Percentiles rank a stretch among this genome's conserved stretches.
Evolutionary conservation across 2,329 filamentous ascomycete species (phyloP).

Genomic region (Ustulina deusta): DNA sequence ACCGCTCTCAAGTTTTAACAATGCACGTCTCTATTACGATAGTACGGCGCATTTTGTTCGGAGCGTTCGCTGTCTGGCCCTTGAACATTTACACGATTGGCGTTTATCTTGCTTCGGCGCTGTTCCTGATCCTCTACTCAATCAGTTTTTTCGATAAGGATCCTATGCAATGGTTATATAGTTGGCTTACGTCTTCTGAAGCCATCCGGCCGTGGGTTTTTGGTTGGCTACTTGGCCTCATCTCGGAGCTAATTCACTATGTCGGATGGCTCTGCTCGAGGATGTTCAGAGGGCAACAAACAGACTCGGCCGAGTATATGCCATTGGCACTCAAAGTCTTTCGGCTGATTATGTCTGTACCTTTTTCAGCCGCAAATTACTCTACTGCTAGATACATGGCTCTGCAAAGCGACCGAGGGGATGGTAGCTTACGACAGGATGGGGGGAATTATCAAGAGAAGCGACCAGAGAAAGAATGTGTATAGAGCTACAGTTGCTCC

Average conservation of each 20-base stretch:
- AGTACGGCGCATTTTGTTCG: slow-evolving; percentile 4
- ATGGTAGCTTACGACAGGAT: background rate
- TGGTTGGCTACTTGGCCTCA: slow-evolving; percentile 5
- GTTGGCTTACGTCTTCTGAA: slow-evolving; percentile 9
- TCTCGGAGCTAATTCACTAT: slow-evolving; percentile 2
- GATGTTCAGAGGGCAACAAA: slow-evolving; percentile 12
- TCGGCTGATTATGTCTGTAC: background rate
- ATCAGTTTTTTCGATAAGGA: slow-evolving; percentile 10
- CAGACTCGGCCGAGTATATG: background rate
- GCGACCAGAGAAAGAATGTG: slow-evolving; percentile 1
- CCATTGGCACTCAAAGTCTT: slow-evolving; percentile 4
- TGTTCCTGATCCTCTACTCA: slow-evolving; percentile 10
- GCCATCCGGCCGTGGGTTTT: background rate
- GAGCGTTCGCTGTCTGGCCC: slow-evolving; percentile 8
- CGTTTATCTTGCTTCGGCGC: background rate
- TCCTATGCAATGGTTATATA: slow-evolving; percentile 7
- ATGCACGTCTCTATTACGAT: slow-evolving; percentile 6
- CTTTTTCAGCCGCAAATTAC: background rate
- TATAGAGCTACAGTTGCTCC: background rate
- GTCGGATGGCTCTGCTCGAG: slow-evolving; percentile 14
- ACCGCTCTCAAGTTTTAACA: slow-evolving; percentile 7
- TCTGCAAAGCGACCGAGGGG: background rate
- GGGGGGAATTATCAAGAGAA: slow-evolving; percentile 1
- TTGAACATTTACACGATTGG: slow-evolving; percentile 7
- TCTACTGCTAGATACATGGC: background rate